These are phyloP conservation scores for Collybia sp. DNA, from an alignment of 768 basidiomycete genomes.

Conservation along the genomic window DNA sequence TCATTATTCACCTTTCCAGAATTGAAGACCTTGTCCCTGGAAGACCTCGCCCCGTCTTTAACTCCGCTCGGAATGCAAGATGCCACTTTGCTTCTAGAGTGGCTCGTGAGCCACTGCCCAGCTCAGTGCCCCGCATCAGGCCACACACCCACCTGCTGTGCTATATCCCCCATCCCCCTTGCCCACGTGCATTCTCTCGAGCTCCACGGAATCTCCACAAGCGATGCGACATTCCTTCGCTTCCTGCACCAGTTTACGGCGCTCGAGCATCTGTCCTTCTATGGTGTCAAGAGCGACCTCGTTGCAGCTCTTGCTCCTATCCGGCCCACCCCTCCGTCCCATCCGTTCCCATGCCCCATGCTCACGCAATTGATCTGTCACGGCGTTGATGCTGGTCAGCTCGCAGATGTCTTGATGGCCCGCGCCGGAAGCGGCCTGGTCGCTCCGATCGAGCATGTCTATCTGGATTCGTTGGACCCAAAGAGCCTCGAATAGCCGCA, in stretches of 20 bases:
- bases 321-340: neutral
- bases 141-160: neutral
- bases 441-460: conserved; percentile 10
- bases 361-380: conserved; percentile 21
- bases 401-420: conserved; percentile 14
- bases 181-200: conserved; percentile 21
- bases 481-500: no score
- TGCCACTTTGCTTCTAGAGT: conserved; percentile 29
- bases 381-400: conserved; percentile 15
- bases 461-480: conserved; percentile 9
- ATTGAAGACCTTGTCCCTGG: conserved; percentile 32
- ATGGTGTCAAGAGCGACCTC: neutral
- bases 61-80: conserved; percentile 27
- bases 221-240: conserved; percentile 10
- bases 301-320: conserved; percentile 8
- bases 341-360: conserved; percentile 11
- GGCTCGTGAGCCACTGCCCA: conserved; percentile 15
- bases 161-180: conserved; percentile 15
- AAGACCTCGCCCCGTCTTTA: conserved; percentile 40
- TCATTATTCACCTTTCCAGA: conserved; percentile 32
- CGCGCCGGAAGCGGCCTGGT: conserved; percentile 6
- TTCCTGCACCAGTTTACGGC: conserved; percentile 22
- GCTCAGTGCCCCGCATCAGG: neutral
- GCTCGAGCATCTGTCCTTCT: conserved; percentile 17
- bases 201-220: conserved; percentile 21